Conservation (phyloP, 192 early-diverging fungal genomes). For the Gigaspora rosea region DNA sequence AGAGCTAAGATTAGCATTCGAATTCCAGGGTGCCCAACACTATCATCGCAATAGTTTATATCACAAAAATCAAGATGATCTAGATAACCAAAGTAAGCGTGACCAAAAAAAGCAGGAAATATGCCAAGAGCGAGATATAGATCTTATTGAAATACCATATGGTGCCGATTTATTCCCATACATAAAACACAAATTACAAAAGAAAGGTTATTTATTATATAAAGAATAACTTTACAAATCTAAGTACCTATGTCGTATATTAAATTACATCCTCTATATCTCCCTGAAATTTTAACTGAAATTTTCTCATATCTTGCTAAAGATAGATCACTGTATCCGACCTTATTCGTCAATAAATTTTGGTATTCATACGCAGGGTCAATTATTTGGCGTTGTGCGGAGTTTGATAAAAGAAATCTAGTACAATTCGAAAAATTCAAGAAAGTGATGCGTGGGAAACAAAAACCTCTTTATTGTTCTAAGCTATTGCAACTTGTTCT, state of each 20-base stretch:
- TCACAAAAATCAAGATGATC: no score
- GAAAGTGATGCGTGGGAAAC: slow-evolving; percentile 27
- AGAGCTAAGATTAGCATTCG: no score
- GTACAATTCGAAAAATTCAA: slow-evolving; percentile 30
- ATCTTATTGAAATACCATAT: no score
- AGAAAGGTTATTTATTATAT: neutral
- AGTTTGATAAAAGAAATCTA: slow-evolving; percentile 30
- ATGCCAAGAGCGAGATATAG: no score
- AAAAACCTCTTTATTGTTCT: slow-evolving; percentile 30
- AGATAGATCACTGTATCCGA: neutral
- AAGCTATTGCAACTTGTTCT: slow-evolving; percentile 30
- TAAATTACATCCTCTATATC: neutral
- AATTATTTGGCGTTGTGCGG: slow-evolving; percentile 28
- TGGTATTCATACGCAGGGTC: slow-evolving; percentile 21
- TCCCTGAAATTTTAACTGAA: slow-evolving; percentile 26
- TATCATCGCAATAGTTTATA: no score
- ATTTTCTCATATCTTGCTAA: slow-evolving; percentile 15
- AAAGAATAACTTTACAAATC: neutral
- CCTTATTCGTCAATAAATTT: slow-evolving; percentile 28
- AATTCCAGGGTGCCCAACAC: no score
- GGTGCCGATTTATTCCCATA: no score
- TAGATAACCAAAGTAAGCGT: no score
- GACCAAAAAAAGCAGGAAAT: no score
- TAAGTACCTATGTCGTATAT: slow-evolving; percentile 3
- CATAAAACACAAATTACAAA: no score